Evolutionary conservation across 1,284 basidiomycete genomes (phyloP), one percentile per base, ranked within the genome.

Genomic region (Neonothopanus nambi): DNA sequence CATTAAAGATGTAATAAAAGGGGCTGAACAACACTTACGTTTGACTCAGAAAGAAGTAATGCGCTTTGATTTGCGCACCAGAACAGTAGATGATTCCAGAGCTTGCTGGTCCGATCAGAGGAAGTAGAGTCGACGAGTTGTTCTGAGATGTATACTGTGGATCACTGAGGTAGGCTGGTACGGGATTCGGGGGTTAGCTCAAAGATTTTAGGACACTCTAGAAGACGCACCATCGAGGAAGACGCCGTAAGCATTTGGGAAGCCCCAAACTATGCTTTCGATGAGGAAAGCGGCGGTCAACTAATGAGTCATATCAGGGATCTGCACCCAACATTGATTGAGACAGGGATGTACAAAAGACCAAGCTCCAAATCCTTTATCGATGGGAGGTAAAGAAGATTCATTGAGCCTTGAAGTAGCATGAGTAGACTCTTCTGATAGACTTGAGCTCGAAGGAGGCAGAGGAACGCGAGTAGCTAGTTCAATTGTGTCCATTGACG

Each of bases 261-360:
- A 66, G 3, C 73, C 70, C 73, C 73, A 76, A 18, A 75, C 65
- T 46, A 76, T 61, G 26, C 67, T 67, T 49, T 74, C 70, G 4
- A 73, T 65, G 20, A 70, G 30, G 54, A 71, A 74, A 6, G 70
- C 68, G 9, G 65, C 69, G 6, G 60, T 57, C 3, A 74, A 62
- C 65, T 73, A n/a, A n/a, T n/a, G 18, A 23, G 8, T 18, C 2
- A 5, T 13, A 33, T n/a, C n/a, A 51, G 21, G 18, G n/a, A n/a
- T n/a, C n/a, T n/a, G n/a, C 37, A 17, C 36, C 17, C 2, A 40
- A 28, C 11, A n/a, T 23, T n/a, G 21, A 39, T 24, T n/a, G n/a
- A 9, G 8, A 33, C 15, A 28, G 23, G 2, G 11, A 48, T 55
- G 37, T 55, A 71, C 70, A 54, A 67, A 70, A 18, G 67, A 65